Evolutionary conservation across 805 yeast genomes (phyloP), one percentile per base, ranked within the genome.

Genomic region (Yarrowia keelungensis): DNA sequence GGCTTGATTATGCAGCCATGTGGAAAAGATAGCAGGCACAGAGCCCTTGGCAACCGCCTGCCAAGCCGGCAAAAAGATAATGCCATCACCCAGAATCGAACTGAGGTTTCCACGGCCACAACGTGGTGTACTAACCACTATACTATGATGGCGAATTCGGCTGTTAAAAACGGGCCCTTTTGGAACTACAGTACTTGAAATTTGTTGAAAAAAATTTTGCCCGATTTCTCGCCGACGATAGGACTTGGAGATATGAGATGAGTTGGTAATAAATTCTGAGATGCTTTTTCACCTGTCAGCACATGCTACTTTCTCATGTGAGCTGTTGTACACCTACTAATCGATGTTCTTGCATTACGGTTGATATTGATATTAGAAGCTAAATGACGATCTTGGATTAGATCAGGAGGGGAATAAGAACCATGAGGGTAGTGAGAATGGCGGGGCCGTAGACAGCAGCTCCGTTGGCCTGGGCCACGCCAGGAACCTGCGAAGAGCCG

Each of bases 21-120:
- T 22, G 7, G 36, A 47, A 47, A 32, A 26, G 22, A 26, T 26
- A 26, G 32, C 32, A 26, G 32, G 32, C 32, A 26, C 32, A 26
- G 32, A 26, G 32, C 32, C 32, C 32, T 26, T 26, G 32, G 32
- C 32, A 26, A 5, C 32, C 10, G 22, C 36, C 8, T 15, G 14
- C 11, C n/a, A 26, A 26, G 14, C 4, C 10, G 3, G 16, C 32
- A 61, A 61, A 61, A 61, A 61, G 66, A 39, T 36, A 61, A 19
- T 61, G 66, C 66, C 66, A 47, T 61, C 66, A 61, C 66, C 66
- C 66, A 61, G 66, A 61, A 61, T 61, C 66, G 66, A 61, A 61
- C 66, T 61, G 66, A 61, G 66, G 66, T 61, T 47, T 61, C 53
- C 66, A 61, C 66, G 66, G 66, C 66, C 66, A 61, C 66, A 61